Percentiles rank a stretch among this genome's conserved stretches.
Conservation (phyloP, 1,284 basidiomycete species). For the Trametes hirsuta region DNA sequence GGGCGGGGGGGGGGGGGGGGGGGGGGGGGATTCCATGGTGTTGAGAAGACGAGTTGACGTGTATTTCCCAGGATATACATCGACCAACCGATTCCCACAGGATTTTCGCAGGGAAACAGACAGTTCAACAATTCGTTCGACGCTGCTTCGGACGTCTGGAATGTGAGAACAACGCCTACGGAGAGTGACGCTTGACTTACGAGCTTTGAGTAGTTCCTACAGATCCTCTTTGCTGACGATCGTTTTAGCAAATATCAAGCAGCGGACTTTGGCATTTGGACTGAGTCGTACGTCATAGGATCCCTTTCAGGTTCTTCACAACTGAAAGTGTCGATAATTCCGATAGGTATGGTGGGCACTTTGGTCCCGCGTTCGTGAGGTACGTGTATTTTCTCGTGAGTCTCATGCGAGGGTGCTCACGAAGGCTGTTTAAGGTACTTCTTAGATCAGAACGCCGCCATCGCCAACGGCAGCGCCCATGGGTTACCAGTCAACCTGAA, state of each 20-base stretch:
- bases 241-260: slow-evolving; percentile 54
- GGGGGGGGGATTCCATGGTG: neutral
- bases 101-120: slow-evolving; percentile 57
- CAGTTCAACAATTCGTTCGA: slow-evolving; percentile 52
- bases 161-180: slow-evolving; percentile 19
- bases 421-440: slow-evolving; percentile 44
- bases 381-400: slow-evolving; percentile 30
- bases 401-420: neutral
- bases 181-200: neutral
- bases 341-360: slow-evolving; percentile 60
- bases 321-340: neutral
- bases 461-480: slow-evolving; percentile 45
- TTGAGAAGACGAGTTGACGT: neutral
- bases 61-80: slow-evolving; percentile 43
- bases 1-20: accelerated
- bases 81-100: slow-evolving; percentile 65
- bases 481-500: slow-evolving; percentile 60
- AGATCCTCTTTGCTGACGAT: slow-evolving; percentile 63
- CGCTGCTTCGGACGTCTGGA: slow-evolving; percentile 61
- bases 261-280: slow-evolving; percentile 61
- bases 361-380: slow-evolving; percentile 63
- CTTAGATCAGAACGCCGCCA: slow-evolving; percentile 60
- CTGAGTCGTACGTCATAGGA: slow-evolving; percentile 48
- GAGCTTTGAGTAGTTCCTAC: slow-evolving; percentile 48
- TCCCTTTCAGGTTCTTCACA: neutral